A percentile compares a stretch with the other conserved stretches of the same genome.
Conservation (phyloP, 306 rosid species). For the Medicago arabica region DNA sequence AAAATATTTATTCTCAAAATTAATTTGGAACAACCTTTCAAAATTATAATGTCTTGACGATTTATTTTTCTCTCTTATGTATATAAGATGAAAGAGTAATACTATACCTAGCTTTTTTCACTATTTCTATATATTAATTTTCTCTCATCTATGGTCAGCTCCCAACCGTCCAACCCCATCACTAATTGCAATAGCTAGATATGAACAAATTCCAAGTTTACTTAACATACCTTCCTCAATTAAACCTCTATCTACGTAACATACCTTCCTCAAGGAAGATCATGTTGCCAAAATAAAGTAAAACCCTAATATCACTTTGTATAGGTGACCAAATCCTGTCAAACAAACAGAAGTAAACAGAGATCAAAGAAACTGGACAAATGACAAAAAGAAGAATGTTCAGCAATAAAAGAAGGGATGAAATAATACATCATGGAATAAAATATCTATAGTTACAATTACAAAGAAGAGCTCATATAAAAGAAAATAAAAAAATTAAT, state of each 20-base stretch:
- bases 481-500: neutral
- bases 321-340: neutral
- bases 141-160: neutral
- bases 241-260: conserved; percentile 13
- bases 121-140: neutral
- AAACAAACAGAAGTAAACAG: neutral
- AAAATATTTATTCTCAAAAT: neutral
- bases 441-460: conserved; percentile 48
- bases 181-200: conserved; percentile 2
- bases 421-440: conserved; percentile 31
- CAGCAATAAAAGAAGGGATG: neutral
- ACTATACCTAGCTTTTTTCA: too few relatives aligned
- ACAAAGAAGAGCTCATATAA: conserved; percentile 42
- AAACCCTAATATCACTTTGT: conserved; percentile 28
- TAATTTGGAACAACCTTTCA: neutral
- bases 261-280: neutral
- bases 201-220: conserved; percentile 44
- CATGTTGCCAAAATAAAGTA: neutral
- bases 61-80: neutral
- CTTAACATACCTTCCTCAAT: conserved; percentile 41
- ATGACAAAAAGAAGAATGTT: neutral
- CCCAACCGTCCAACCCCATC: neutral
- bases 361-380: neutral
- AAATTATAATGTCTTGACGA: neutral
- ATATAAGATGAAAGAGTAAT: neutral